Percentiles rank a stretch among this genome's conserved stretches.
Conservation (phyloP, 805 yeast species). For the Saturnispora serradocipensis region DNA sequence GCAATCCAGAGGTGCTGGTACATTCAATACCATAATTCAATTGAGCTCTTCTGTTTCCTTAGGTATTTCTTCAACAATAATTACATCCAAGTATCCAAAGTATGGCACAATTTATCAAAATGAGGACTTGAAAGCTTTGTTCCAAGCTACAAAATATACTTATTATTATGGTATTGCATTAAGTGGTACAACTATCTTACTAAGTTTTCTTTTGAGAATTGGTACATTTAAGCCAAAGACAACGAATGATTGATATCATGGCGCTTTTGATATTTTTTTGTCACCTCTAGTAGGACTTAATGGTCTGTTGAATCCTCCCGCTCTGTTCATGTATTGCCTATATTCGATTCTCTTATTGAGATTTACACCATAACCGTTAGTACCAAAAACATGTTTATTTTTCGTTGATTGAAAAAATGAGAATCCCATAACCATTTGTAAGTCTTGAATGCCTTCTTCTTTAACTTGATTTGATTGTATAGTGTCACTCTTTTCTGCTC, state of each 20-base stretch:
- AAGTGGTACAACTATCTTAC: constrained; percentile 22
- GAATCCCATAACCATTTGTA: constrained; percentile 50
- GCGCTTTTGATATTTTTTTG: background rate
- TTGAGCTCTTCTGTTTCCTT: constrained; percentile 34
- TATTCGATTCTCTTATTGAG: constrained; percentile 34
- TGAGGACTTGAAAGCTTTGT: constrained; percentile 19
- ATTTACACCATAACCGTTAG: constrained; percentile 35
- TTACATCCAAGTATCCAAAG: constrained; percentile 24
- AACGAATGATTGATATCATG: background rate
- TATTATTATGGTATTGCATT: constrained; percentile 34
- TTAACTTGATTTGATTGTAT: background rate
- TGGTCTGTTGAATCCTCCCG: constrained; percentile 46
- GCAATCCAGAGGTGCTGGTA: constrained; percentile 40
- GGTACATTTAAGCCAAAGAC: constrained; percentile 27
- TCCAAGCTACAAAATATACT: constrained; percentile 28
- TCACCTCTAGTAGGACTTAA: constrained; percentile 34
- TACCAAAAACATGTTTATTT: constrained; percentile 44
- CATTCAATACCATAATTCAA: constrained; percentile 37
- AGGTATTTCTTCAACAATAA: constrained; percentile 33
- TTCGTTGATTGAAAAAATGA: constrained; percentile 46
- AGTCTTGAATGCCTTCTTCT: constrained; percentile 17
- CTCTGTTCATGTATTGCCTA: constrained; percentile 53
- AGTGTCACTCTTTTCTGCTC: too few relatives aligned
- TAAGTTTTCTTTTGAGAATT: constrained; percentile 28
- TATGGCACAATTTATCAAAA: constrained; percentile 25